Percentiles rank a stretch among this genome's conserved stretches.
phyloP scores from a whole-genome alignment of 805 yeast species.

The Huiozyma sinensis region DNA sequence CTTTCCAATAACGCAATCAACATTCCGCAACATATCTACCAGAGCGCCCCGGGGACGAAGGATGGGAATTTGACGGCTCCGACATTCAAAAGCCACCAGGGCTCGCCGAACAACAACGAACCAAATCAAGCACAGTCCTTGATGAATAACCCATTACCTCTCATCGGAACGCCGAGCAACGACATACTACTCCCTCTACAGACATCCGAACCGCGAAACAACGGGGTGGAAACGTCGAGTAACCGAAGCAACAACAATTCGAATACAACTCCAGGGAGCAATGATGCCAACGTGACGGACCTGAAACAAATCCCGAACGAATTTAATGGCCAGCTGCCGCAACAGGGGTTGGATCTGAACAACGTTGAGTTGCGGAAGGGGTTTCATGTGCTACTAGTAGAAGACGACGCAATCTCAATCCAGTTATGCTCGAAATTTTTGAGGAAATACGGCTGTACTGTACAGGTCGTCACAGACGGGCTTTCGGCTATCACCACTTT shows the following conservation, averaged over 20 bases:
- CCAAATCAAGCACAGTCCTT: neutral
- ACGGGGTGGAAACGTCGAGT: neutral
- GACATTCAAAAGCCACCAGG: neutral
- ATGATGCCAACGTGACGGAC: neutral
- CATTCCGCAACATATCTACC: constrained; percentile 37
- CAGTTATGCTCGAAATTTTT: constrained; percentile 75
- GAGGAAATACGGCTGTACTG: constrained; percentile 82
- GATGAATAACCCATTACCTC: neutral
- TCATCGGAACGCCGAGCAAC: constrained; percentile 1
- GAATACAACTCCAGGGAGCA: neutral
- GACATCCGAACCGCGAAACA: neutral
- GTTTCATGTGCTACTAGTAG: constrained; percentile 66
- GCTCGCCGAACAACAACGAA: neutral
- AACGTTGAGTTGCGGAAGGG: constrained; percentile 27
- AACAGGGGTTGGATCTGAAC: neutral
- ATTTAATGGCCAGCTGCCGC: neutral
- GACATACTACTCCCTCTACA: neutral
- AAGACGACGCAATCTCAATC: constrained; percentile 74
- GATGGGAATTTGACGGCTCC: neutral
- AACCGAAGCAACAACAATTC: neutral
- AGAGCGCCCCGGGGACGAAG: constrained; percentile 1
- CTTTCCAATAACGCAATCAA: constrained; percentile 52
- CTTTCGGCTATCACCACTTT: constrained; percentile 72
- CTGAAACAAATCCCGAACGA: neutral
- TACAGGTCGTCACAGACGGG: constrained; percentile 89